Percentiles rank a stretch among this genome's conserved stretches.
phyloP scores from a whole-genome alignment of 108 stramenopile genomes.

The Cyclotella cryptica region DNA sequence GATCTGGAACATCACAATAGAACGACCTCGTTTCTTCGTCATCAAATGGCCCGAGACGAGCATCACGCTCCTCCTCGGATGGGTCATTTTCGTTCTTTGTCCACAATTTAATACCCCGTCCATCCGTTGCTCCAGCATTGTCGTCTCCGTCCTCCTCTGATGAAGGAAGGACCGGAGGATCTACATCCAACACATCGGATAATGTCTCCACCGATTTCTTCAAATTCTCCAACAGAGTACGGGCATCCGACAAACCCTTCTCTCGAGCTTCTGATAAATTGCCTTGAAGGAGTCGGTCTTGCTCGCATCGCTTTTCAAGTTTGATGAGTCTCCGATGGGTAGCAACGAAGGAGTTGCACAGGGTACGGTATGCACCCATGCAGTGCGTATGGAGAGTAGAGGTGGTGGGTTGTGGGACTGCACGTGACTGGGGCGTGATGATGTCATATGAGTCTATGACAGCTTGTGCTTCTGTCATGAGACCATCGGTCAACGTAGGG shows the following conservation, averaged over 20 bases:
- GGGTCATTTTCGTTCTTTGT: constrained; percentile 73
- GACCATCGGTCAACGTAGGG: constrained; percentile 21
- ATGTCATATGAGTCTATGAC: constrained; percentile 25
- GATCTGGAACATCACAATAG: constrained; percentile 95
- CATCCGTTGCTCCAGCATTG: constrained; percentile 53
- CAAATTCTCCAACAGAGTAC: constrained; percentile 82
- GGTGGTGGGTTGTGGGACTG: constrained; percentile 26
- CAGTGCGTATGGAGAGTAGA: constrained; percentile 59
- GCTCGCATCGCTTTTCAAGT: constrained; percentile 87
- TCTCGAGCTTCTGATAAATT: constrained; percentile 88
- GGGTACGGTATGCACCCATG: constrained; percentile 71
- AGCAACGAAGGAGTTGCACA: constrained; percentile 72
- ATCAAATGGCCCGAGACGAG: constrained; percentile 86
- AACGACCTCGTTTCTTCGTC: constrained; percentile 91
- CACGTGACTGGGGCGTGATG: constrained; percentile 29
- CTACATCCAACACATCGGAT: constrained; percentile 77
- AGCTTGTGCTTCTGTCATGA: constrained; percentile 19
- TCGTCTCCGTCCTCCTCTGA: constrained; percentile 72
- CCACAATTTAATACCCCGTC: constrained; percentile 78
- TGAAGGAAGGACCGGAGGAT: constrained; percentile 70
- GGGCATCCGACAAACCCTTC: constrained; percentile 87
- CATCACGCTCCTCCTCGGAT: constrained; percentile 58
- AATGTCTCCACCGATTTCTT: constrained; percentile 77
- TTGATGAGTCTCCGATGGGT: constrained; percentile 82
- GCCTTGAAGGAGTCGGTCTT: constrained; percentile 90